phyloP scores from a whole-genome alignment of 2,329 filamentous ascomycete genomes.

The Tolypocladium amazonense region DNA sequence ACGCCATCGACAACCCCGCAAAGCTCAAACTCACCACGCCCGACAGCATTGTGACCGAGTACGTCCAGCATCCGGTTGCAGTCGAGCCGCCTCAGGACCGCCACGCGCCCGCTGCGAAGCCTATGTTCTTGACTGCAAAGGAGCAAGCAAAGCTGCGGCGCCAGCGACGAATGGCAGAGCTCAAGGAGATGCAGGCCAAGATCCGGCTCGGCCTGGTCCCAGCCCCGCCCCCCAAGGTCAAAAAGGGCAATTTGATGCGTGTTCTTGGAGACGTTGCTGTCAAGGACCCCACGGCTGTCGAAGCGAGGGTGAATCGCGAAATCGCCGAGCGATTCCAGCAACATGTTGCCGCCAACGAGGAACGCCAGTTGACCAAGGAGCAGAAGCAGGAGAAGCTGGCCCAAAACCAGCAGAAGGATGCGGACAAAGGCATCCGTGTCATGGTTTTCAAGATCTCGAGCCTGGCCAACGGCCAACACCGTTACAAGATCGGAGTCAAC shows the following conservation, averaged over 20 bases:
- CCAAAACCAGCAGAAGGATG: conserved; percentile 76
- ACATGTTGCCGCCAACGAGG: conserved; percentile 71
- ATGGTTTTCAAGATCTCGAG: conserved; percentile 83
- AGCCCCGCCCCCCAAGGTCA: conserved; percentile 88
- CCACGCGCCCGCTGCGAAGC: conserved; percentile 65
- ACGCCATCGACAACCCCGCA: conserved; percentile 51
- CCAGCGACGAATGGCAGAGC: conserved; percentile 80
- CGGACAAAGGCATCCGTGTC: conserved; percentile 73
- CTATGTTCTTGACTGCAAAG: conserved; percentile 83
- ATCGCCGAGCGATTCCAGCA: conserved; percentile 76
- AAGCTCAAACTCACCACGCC: conserved; percentile 63
- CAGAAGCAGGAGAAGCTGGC: conserved; percentile 75
- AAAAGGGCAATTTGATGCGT: conserved; percentile 95
- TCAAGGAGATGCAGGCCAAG: conserved; percentile 95
- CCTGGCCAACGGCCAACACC: conserved; percentile 84
- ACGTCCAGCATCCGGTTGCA: conserved; percentile 86
- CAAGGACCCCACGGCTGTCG: conserved; percentile 93
- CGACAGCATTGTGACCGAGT: conserved; percentile 83
- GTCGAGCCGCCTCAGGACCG: conserved; percentile 88
- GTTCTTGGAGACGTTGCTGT: conserved; percentile 79
- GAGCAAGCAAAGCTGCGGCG: conserved; percentile 87
- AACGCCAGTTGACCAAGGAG: conserved; percentile 81
- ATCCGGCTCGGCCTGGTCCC: conserved; percentile 83
- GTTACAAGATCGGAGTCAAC: conserved; percentile 87
- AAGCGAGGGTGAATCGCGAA: conserved; percentile 85